Evolutionary conservation across 2,329 filamentous ascomycete species (phyloP).

Genomic region (Penicillium sp.): DNA sequence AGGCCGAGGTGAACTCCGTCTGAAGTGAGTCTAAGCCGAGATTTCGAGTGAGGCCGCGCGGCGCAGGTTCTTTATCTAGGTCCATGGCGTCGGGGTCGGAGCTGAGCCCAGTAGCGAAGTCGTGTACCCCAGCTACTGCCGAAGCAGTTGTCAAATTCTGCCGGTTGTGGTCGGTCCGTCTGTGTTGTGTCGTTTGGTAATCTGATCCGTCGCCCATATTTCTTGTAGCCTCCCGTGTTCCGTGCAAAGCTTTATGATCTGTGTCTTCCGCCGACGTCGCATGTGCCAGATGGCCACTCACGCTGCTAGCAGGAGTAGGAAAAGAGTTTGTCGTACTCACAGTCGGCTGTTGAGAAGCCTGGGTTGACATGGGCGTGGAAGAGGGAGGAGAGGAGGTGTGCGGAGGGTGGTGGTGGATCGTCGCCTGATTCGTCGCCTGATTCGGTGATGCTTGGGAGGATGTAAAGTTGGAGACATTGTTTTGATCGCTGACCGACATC

Average conservation of each 20-base stretch:
- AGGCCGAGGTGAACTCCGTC: slow-evolving; percentile 54
- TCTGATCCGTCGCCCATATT: slow-evolving; percentile 25
- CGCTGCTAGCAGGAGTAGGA: slow-evolving; percentile 54
- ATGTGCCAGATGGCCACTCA: slow-evolving; percentile 44
- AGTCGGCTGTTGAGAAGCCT: slow-evolving; percentile 49
- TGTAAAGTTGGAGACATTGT: slow-evolving; percentile 55
- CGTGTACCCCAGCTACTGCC: slow-evolving; percentile 27
- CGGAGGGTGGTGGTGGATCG: slow-evolving; percentile 49
- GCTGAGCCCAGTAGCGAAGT: slow-evolving; percentile 29
- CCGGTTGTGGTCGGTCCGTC: slow-evolving; percentile 45
- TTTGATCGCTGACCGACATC: slow-evolving; percentile 58
- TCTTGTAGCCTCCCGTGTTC: slow-evolving; percentile 30
- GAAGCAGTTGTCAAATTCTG: slow-evolving; percentile 27
- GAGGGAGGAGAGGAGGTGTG: slow-evolving; percentile 50
- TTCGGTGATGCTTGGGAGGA: slow-evolving; percentile 54
- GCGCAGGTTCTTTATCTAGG: slow-evolving; percentile 40
- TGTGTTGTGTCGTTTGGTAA: slow-evolving; percentile 38
- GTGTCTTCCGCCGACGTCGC: slow-evolving; percentile 42
- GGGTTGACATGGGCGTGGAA: slow-evolving; percentile 51
- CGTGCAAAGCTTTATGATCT: slow-evolving; percentile 43
- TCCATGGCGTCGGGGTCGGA: slow-evolving; percentile 47
- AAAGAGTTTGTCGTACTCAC: slow-evolving; percentile 51
- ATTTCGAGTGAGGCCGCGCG: slow-evolving; percentile 33
- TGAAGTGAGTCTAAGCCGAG: slow-evolving; percentile 52
- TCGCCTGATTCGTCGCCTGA: slow-evolving; percentile 52